Percentiles rank a stretch among this genome's conserved stretches.
phyloP scores from a whole-genome alignment of 192 early-diverging fungal species.

The Gonapodya prolifera region DNA sequence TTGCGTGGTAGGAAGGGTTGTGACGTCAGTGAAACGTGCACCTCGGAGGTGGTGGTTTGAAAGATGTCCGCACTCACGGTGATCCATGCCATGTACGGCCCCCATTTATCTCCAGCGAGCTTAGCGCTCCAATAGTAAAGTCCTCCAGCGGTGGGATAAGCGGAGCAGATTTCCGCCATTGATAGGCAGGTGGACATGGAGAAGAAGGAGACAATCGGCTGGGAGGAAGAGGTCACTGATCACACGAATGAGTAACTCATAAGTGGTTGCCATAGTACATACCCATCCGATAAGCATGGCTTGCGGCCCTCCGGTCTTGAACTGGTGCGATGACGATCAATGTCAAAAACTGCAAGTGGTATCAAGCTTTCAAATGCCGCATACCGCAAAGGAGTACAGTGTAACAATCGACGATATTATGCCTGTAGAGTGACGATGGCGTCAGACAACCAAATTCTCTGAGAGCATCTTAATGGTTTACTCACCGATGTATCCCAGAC shows the following conservation, averaged over 20 bases:
- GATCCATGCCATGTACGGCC: slow-evolving; percentile 1
- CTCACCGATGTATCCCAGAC: neutral
- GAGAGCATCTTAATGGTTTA: no score
- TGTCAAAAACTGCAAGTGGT: no score
- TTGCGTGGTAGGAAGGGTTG: neutral
- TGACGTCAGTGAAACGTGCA: neutral
- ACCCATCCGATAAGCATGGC: neutral
- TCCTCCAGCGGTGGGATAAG: slow-evolving; percentile 38
- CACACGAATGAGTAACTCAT: no score
- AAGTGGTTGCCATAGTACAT: neutral
- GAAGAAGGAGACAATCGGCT: slow-evolving; percentile 26
- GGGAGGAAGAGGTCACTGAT: neutral
- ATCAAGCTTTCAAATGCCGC: neutral
- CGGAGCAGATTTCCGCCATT: slow-evolving; percentile 39
- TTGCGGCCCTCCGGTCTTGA: neutral
- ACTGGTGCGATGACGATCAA: no score
- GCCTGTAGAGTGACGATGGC: neutral
- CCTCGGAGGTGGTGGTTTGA: no score
- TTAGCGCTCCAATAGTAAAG: slow-evolving; percentile 20
- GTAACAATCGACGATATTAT: no score
- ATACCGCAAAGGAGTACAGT: no score
- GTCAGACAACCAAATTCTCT: no score
- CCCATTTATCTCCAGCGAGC: neutral
- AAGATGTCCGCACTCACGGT: neutral
- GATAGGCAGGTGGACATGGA: slow-evolving; percentile 27